phyloP scores from a whole-genome alignment of 768 basidiomycete species.

The Russula abietina region DNA sequence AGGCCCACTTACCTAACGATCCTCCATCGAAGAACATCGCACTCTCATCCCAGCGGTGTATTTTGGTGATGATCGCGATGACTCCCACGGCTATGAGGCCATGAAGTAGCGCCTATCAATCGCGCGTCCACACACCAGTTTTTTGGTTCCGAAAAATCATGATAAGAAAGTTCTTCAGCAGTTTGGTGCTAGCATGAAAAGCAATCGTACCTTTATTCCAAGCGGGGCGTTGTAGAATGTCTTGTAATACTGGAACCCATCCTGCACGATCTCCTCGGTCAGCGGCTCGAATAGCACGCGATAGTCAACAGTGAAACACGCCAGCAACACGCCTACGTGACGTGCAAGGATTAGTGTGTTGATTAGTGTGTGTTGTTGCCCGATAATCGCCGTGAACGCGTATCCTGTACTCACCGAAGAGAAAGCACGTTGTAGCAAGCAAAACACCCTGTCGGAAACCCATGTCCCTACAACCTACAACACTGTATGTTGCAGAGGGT shows the following conservation, averaged over 20 bases:
- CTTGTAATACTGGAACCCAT: conserved; percentile 85
- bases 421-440: conserved; percentile 81
- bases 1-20: conserved; percentile 61
- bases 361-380: background rate
- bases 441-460: conserved; percentile 89
- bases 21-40: conserved; percentile 95
- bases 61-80: conserved; percentile 66
- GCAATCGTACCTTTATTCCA: conserved; percentile 72
- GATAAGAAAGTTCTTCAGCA: background rate
- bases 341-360: conserved; percentile 9
- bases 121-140: background rate
- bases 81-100: conserved; percentile 77
- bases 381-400: conserved; percentile 2
- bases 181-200: background rate
- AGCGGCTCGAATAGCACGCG: conserved; percentile 67
- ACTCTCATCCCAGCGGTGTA: conserved; percentile 85
- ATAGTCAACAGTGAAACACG: conserved; percentile 85
- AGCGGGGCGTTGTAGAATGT: conserved; percentile 92
- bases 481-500: background rate
- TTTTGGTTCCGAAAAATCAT: background rate
- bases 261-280: conserved; percentile 57
- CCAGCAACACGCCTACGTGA: conserved; percentile 65
- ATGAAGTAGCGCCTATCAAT: conserved; percentile 72
- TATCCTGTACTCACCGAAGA: conserved; percentile 59
- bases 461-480: conserved; percentile 40